Evolutionary conservation across 2,329 filamentous ascomycete species (phyloP).

Genomic region (Neurospora sp.): DNA sequence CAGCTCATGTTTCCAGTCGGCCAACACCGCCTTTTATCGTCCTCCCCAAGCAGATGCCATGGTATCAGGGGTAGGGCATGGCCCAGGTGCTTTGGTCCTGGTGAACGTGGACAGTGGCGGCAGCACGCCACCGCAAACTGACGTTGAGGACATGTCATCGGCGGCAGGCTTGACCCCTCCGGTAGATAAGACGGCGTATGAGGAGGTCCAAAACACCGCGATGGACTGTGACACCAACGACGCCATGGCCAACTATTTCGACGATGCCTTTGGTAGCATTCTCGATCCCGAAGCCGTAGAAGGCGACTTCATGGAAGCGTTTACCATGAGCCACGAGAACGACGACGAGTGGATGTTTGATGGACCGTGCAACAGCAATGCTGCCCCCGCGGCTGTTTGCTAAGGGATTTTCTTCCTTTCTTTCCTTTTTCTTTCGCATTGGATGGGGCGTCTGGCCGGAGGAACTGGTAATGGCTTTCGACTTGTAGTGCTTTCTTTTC

Average conservation of each 20-base stretch:
- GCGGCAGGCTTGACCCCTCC: not conserved
- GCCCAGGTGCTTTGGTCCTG: not conserved
- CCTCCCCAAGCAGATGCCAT: not conserved
- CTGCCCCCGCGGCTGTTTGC: not conserved
- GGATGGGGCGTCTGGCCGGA: not conserved
- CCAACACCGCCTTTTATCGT: not conserved
- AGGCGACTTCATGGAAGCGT: not conserved
- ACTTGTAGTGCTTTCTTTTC: not conserved
- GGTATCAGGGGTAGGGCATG: not conserved
- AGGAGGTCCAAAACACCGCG: not conserved
- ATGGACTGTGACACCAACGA: not conserved
- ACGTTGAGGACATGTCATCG: not conserved
- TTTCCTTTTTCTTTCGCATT: not conserved
- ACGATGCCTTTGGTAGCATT: not conserved
- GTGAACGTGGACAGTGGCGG: not conserved
- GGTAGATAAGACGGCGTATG: not conserved
- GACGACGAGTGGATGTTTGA: constrained; percentile 1
- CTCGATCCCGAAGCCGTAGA: not conserved
- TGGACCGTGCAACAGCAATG: not conserved
- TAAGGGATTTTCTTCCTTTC: not conserved
- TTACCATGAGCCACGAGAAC: not conserved
- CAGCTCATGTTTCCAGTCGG: not conserved
- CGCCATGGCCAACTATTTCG: not conserved
- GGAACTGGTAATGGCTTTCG: not conserved
- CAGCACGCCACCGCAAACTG: not conserved